phyloP scores from a whole-genome alignment of 257 asterid genomes.

The Solanum medicagineum region DNA sequence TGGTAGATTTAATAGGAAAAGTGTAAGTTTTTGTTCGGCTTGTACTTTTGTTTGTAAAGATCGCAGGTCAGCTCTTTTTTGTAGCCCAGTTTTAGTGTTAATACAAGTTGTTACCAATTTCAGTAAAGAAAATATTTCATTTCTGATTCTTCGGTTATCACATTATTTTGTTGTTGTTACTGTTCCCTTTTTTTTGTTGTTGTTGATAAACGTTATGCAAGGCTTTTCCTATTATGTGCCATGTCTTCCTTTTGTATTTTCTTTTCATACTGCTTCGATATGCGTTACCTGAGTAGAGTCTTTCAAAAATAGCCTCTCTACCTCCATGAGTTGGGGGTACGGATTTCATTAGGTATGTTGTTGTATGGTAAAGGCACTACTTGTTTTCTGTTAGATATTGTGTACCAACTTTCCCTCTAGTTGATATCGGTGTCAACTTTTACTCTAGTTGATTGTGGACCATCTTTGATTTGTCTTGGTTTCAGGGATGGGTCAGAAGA shows the following conservation, averaged over 20 bases:
- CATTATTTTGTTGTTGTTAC: not conserved
- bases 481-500: conserved; percentile 89
- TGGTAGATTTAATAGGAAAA: not conserved
- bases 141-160: not conserved
- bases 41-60: not conserved
- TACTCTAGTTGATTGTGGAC: not conserved
- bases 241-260: not conserved
- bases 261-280: not conserved
- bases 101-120: not conserved
- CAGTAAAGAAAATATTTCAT: not conserved
- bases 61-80: not conserved
- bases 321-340: not conserved
- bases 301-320: not conserved
- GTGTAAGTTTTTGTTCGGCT: not conserved
- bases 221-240: not conserved
- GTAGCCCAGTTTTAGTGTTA: not conserved
- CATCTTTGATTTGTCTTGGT: conserved; percentile 7
- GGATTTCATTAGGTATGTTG: not conserved
- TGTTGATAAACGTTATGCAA: not conserved
- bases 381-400: not conserved
- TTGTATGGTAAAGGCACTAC: not conserved
- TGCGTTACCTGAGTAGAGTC: not conserved
- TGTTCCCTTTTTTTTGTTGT: not conserved
- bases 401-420: not conserved
- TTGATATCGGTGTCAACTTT: not conserved